phyloP scores from a whole-genome alignment of 805 yeast species.

The Candida koratica region DNA sequence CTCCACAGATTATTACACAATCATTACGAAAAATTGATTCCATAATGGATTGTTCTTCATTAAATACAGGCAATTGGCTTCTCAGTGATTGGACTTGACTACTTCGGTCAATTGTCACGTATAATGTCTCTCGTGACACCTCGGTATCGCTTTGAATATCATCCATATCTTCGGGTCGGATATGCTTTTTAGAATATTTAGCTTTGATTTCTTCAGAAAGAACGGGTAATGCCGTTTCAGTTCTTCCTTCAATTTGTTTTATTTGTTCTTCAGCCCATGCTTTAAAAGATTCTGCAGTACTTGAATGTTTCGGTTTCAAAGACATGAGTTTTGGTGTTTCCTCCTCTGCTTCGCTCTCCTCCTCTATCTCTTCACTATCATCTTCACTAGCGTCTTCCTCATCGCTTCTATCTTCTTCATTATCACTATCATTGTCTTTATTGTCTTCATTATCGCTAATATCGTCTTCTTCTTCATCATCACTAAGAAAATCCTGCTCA shows the following conservation, averaged over 20 bases:
- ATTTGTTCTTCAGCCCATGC: constrained; percentile 83
- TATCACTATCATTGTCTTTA: constrained; percentile 23
- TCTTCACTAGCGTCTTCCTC: constrained; percentile 31
- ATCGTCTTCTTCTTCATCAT: constrained; percentile 22
- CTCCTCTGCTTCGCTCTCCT: constrained; percentile 24
- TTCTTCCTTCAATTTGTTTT: constrained; percentile 59
- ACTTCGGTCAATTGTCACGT: constrained; percentile 62
- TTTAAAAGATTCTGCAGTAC: constrained; percentile 57
- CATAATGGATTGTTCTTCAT: constrained; percentile 90
- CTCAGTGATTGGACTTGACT: constrained; percentile 65
- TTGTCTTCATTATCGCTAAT: constrained; percentile 27
- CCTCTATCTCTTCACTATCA: constrained; percentile 26
- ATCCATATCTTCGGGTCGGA: constrained; percentile 67
- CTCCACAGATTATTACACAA: constrained; percentile 90
- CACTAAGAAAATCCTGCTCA: constrained; percentile 54
- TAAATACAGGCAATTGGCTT: constrained; percentile 77
- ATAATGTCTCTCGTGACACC: constrained; percentile 64
- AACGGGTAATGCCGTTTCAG: constrained; percentile 43
- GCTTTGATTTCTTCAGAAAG: constrained; percentile 46
- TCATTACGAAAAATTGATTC: constrained; percentile 93
- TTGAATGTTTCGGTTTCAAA: constrained; percentile 43
- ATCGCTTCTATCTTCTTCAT: constrained; percentile 25
- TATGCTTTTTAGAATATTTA: constrained; percentile 44
- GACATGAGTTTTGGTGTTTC: constrained; percentile 32
- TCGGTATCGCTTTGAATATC: constrained; percentile 60